Evolutionary conservation across 1,284 basidiomycete genomes (phyloP).

Genomic region (Leccinum insolens): DNA sequence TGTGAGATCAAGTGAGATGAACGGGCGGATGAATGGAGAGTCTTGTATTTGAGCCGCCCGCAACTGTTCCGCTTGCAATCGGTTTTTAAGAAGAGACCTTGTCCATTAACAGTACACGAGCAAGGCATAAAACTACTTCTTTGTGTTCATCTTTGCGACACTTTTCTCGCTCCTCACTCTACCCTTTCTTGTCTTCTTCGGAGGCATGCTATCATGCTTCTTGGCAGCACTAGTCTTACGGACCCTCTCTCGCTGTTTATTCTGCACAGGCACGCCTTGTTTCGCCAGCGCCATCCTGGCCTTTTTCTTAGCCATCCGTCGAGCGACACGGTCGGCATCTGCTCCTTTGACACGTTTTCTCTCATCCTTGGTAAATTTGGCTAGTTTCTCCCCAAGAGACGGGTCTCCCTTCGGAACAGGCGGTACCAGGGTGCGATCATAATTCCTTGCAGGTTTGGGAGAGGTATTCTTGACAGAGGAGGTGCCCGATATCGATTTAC

Average conservation of each 20-base stretch:
- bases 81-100: too few relatives aligned
- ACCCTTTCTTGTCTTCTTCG: slow-evolving; percentile 52
- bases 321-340: slow-evolving; percentile 78
- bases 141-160: slow-evolving; percentile 56
- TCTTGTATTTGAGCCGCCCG: too few relatives aligned
- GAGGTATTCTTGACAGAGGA: slow-evolving; percentile 17
- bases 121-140: slow-evolving; percentile 43
- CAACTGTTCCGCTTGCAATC: too few relatives aligned
- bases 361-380: slow-evolving; percentile 80
- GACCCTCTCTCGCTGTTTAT: slow-evolving; percentile 46
- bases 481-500: slow-evolving; percentile 61
- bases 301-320: slow-evolving; percentile 89
- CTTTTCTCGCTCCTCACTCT: slow-evolving; percentile 63
- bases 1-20: too few relatives aligned
- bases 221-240: slow-evolving; percentile 50
- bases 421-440: slow-evolving; percentile 21
- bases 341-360: slow-evolving; percentile 80
- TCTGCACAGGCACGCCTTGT: slow-evolving; percentile 42
- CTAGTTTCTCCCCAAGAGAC: slow-evolving; percentile 73
- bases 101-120: not conserved
- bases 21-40: too few relatives aligned
- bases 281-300: slow-evolving; percentile 54
- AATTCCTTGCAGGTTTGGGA: slow-evolving; percentile 17
- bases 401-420: slow-evolving; percentile 78
- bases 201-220: slow-evolving; percentile 28